Base-by-base conservation (phyloP, 176 grass and related monocot species). In the Aegilops bicornis region DNA sequence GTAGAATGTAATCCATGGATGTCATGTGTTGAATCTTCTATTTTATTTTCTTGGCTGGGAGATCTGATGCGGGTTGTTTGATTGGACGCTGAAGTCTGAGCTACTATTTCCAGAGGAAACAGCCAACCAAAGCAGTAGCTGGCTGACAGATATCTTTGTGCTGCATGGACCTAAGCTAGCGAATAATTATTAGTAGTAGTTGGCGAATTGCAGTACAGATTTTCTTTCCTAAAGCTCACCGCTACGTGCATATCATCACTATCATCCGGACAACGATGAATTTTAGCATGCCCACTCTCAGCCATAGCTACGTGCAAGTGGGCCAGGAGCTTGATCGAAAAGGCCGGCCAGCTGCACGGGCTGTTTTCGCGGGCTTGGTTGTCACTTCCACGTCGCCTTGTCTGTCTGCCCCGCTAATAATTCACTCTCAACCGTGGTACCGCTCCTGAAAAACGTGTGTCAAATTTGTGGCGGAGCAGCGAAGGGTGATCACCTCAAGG, bases 401-500 rank as follows among this genome's bases (percentile, higher is more conserved):
- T 5, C 17, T 58, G 35, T 39, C 16, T 16, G 17, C 23, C 13
- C 15, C 16, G 50, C 3, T 47, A 42, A 15, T 75, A 19, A 47
- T 16, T 54, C 50, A 1, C 48, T 52, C 50, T 54, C 50, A 0
- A 54, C 15, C 6, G 16, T 54, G 50, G 50, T 2, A 2, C 16
- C 1, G 50, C 50, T 54, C 50, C 45, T 76, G 45, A 84, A 77
- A 59, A 59, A 16, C 35, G 4, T 45, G 12, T 36, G 70, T 77
- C 27, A 24, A 56, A 52, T 52, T 45, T 76, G 11, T 19, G 72
- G 20, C 22, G 42, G 8, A 86, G 52, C 90, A 94, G 95, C 78
- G 59, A 66, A 94, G 67, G 24, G 92, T 97, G 78, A 92, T 97
- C 80, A 40, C 31, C 8, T 86, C 90, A 82, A 88, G 32, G 58